Percentiles rank a stretch among this genome's conserved stretches.
Conservation (phyloP, 139 green algal genomes). For the Dunaliella sp. region DNA sequence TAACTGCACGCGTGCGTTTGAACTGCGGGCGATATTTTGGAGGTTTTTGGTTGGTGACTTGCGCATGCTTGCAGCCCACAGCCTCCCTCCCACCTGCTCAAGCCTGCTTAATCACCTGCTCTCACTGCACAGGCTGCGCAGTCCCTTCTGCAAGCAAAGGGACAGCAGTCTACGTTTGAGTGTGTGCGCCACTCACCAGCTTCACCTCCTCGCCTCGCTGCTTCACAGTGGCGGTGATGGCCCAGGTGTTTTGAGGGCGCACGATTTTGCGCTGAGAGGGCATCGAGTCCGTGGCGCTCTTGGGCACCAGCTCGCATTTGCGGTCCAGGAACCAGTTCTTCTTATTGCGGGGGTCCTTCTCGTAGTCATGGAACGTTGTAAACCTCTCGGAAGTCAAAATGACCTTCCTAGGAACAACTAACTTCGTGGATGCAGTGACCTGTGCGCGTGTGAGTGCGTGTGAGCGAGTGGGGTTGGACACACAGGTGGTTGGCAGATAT, state of each 20-base stretch:
- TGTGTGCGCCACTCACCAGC: conserved; percentile 49
- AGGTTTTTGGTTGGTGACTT: too few relatives aligned
- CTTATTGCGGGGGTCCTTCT: conserved; percentile 24
- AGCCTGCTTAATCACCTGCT: too few relatives aligned
- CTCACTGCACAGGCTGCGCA: too few relatives aligned
- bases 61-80: too few relatives aligned
- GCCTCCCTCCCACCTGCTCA: too few relatives aligned
- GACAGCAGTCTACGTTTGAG: too few relatives aligned
- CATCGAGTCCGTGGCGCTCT: conserved; percentile 22
- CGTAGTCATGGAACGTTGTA: conserved; percentile 7
- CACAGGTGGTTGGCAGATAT: too few relatives aligned
- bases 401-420: conserved; percentile 9
- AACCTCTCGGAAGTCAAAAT: conserved; percentile 3
- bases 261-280: conserved; percentile 16
- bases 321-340: conserved; percentile 43
- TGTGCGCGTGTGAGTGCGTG: too few relatives aligned
- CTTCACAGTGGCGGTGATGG: conserved; percentile 21
- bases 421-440: neutral
- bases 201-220: conserved; percentile 19
- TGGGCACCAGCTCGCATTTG: conserved; percentile 38
- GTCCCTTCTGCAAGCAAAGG: too few relatives aligned
- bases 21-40: too few relatives aligned
- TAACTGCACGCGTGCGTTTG: too few relatives aligned
- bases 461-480: too few relatives aligned
- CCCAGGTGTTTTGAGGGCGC: conserved; percentile 22